Evolutionary conservation across 73 alveolate genomes (phyloP).

Genomic region (Paraurostyla sp.): DNA sequence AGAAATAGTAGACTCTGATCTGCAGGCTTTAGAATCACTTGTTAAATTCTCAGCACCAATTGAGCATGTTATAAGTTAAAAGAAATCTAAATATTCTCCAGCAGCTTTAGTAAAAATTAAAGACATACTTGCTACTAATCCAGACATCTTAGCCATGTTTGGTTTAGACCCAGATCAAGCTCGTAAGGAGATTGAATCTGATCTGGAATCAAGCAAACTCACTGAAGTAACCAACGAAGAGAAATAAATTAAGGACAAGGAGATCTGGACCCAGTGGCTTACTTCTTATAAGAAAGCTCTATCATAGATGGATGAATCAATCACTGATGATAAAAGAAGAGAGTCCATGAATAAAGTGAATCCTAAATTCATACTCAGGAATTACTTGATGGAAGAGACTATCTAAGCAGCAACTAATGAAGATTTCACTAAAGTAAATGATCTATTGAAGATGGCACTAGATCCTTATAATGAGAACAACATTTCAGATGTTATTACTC

Average conservation of each 20-base stretch:
- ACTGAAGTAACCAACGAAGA: conserved; percentile 53
- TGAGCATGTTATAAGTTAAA: conserved; percentile 9
- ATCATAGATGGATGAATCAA: conserved; percentile 20
- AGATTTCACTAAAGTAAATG: conserved; percentile 66
- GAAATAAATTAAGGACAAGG: conserved; percentile 1
- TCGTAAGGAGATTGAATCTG: conserved; percentile 27
- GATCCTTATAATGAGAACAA: conserved; percentile 77
- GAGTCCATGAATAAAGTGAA: conserved; percentile 63
- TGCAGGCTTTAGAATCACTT: conserved; percentile 39
- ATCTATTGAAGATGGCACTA: conserved; percentile 34
- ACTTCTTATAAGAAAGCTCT: conserved; percentile 40
- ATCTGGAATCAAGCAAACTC: not conserved
- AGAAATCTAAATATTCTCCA: conserved; percentile 4
- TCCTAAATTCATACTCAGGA: conserved; percentile 68
- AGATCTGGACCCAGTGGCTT: conserved; percentile 72
- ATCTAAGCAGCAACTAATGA: conserved; percentile 71
- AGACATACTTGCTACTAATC: conserved; percentile 46
- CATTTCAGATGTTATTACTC: conserved; percentile 42
- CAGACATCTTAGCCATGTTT: conserved; percentile 24
- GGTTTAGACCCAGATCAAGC: conserved; percentile 50
- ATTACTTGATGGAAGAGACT: conserved; percentile 73
- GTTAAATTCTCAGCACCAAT: conserved; percentile 65
- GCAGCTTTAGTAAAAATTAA: not conserved
- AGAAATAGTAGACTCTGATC: conserved; percentile 49
- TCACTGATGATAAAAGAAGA: conserved; percentile 39